Conservation (phyloP, 2,329 filamentous ascomycete genomes). For the Diaporthe ilicicola region DNA sequence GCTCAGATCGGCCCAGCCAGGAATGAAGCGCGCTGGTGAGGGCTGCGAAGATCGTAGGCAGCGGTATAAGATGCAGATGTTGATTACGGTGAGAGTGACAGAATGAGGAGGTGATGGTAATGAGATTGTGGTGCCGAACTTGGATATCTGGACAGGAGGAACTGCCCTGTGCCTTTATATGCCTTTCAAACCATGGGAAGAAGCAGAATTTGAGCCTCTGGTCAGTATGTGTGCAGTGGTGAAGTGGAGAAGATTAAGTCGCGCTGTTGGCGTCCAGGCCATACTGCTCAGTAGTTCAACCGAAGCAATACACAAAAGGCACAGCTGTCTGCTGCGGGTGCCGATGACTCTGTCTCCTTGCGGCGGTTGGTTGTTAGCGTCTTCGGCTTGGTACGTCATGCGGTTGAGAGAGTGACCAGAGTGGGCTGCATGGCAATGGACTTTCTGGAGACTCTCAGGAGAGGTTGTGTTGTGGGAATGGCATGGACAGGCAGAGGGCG, state of each 20-base stretch:
- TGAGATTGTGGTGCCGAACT: constrained; percentile 28
- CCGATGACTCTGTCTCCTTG: constrained; percentile 18
- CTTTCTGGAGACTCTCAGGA: constrained; percentile 18
- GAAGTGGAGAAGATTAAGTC: constrained; percentile 26
- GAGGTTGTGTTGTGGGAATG: constrained; percentile 9
- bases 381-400: constrained; percentile 32
- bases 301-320: constrained; percentile 20
- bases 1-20: background rate
- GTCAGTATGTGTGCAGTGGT: constrained; percentile 28
- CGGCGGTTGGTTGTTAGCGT: constrained; percentile 29
- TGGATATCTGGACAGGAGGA: constrained; percentile 13
- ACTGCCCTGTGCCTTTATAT: constrained; percentile 30
- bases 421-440: constrained; percentile 25
- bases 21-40: background rate
- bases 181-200: constrained; percentile 23
- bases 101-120: constrained; percentile 6
- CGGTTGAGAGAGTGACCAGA: constrained; percentile 18
- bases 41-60: constrained; percentile 8
- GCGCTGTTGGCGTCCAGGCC: constrained; percentile 23
- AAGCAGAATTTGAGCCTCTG: constrained; percentile 30
- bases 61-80: background rate
- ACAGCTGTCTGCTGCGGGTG: constrained; percentile 14
- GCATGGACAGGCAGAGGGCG: constrained; percentile 16
- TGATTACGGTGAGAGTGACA: constrained; percentile 1
- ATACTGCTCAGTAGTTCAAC: constrained; percentile 22